Evolutionary conservation across 805 yeast species (phyloP).

Genomic region (Kuraishia cidri): DNA sequence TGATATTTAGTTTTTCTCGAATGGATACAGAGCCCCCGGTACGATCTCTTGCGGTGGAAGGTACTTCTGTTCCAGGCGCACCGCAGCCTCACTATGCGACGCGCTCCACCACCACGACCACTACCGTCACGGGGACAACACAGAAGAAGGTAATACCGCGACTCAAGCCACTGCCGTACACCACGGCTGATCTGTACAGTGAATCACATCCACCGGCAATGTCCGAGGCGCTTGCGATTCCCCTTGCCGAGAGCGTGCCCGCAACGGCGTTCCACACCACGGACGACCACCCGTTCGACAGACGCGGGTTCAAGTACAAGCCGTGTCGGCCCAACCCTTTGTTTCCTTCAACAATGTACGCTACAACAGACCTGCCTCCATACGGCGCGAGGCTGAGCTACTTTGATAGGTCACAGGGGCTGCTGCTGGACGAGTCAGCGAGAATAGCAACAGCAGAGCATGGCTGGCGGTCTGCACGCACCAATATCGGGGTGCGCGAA

Average conservation of each 20-base stretch:
- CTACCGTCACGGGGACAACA: constrained; percentile 1
- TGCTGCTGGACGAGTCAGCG: constrained; percentile 28
- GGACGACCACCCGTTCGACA: constrained; percentile 78
- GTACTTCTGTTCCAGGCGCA: no score
- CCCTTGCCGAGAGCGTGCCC: background rate
- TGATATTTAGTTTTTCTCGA: no score
- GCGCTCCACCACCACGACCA: constrained; percentile 4
- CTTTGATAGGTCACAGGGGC: constrained; percentile 63
- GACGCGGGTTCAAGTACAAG: constrained; percentile 72
- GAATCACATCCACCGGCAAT: constrained; percentile 1
- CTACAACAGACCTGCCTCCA: constrained; percentile 71
- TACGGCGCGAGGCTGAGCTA: constrained; percentile 44
- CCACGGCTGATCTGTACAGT: constrained; percentile 16
- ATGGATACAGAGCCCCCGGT: no score
- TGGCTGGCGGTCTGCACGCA: constrained; percentile 78
- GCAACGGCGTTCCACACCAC: constrained; percentile 25
- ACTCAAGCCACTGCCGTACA: constrained; percentile 23
- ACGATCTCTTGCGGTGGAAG: no score
- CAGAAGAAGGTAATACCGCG: constrained; percentile 15
- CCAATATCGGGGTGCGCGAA: constrained; percentile 67
- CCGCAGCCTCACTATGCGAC: constrained; percentile 6
- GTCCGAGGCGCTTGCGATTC: constrained; percentile 1
- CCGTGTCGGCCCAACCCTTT: constrained; percentile 67
- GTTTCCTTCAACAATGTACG: constrained; percentile 48
- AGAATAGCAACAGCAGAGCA: constrained; percentile 42